A percentile compares a stretch with the other conserved stretches of the same genome.
Conservation (phyloP, 2,329 filamentous ascomycete genomes). For the Aspergillus pseudonomiae region DNA sequence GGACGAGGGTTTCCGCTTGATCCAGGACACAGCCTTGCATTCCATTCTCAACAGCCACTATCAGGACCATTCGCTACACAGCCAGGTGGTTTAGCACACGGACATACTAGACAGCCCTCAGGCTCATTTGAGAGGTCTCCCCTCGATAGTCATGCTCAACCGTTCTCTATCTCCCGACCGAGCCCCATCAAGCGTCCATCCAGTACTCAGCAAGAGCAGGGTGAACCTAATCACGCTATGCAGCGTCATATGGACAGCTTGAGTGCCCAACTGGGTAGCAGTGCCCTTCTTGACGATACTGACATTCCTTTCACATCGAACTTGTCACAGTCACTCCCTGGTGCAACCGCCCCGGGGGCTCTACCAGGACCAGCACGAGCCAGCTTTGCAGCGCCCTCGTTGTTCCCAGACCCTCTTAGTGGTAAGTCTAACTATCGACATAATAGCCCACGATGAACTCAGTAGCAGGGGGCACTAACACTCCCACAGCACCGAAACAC, state of each 20-base stretch:
- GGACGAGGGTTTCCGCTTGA: slow-evolving; percentile 59
- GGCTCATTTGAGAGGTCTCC: slow-evolving; percentile 60
- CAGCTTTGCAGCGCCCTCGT: slow-evolving; percentile 45
- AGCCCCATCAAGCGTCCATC: slow-evolving; percentile 86
- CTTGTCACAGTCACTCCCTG: slow-evolving; percentile 48
- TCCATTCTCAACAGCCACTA: slow-evolving; percentile 48
- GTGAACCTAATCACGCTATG: slow-evolving; percentile 43
- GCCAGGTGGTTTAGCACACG: slow-evolving; percentile 47
- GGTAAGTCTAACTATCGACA: slow-evolving; percentile 32
- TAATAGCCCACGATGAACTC: background rate
- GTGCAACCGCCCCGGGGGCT: slow-evolving; percentile 58
- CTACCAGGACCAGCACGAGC: slow-evolving; percentile 44
- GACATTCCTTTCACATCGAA: slow-evolving; percentile 66
- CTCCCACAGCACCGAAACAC: slow-evolving; percentile 34
- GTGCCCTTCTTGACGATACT: slow-evolving; percentile 76
- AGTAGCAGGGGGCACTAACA: slow-evolving; percentile 19
- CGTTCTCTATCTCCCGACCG: slow-evolving; percentile 78
- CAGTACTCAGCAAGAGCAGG: slow-evolving; percentile 62
- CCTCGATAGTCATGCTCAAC: slow-evolving; percentile 62
- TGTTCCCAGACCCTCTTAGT: slow-evolving; percentile 48
- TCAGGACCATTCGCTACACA: slow-evolving; percentile 37
- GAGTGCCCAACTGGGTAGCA: slow-evolving; percentile 83
- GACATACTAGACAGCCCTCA: slow-evolving; percentile 78
- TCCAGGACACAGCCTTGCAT: slow-evolving; percentile 43
- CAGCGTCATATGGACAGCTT: slow-evolving; percentile 69